Percentiles rank a stretch among this genome's conserved stretches.
Evolutionary conservation across 306 rosid species (phyloP).

Genomic region (Vigna hirtella): DNA sequence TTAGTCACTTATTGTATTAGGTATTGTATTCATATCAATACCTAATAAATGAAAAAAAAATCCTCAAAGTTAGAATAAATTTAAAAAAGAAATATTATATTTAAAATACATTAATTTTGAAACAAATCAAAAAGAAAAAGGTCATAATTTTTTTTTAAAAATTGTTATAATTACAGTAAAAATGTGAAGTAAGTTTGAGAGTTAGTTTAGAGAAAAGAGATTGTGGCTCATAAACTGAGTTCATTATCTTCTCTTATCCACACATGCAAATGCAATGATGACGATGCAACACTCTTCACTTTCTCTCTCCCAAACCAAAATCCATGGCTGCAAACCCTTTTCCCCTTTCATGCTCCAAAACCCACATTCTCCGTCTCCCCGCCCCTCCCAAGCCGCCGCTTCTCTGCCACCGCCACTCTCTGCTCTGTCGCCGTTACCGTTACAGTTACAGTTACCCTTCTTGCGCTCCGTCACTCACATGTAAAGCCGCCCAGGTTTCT

Average conservation of each 20-base stretch:
- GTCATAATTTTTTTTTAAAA: too few relatives aligned
- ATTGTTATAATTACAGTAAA: too few relatives aligned
- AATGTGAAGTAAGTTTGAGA: too few relatives aligned
- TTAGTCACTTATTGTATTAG: too few relatives aligned
- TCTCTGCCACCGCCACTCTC: conserved; percentile 19
- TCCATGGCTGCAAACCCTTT: conserved; percentile 59
- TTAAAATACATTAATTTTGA: too few relatives aligned
- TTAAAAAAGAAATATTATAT: too few relatives aligned
- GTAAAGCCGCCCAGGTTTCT: conserved; percentile 78
- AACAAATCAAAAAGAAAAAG: too few relatives aligned
- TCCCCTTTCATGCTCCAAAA: conserved; percentile 47
- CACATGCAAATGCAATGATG: neutral
- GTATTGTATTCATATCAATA: too few relatives aligned
- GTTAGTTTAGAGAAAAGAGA: neutral
- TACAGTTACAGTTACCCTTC: neutral
- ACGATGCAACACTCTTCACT: neutral
- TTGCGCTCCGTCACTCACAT: conserved; percentile 20
- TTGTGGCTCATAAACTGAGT: conserved; percentile 29
- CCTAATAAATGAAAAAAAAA: too few relatives aligned
- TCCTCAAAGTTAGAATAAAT: too few relatives aligned
- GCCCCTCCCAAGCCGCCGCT: conserved; percentile 30
- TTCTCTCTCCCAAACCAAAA: neutral
- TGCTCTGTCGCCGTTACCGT: neutral
- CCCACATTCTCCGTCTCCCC: conserved; percentile 30
- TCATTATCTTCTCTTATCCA: conserved; percentile 35